A percentile compares a stretch with the other conserved stretches of the same genome.
Conservation (phyloP, 169 alveolate genomes). For the Amoebophrya sp. region DNA sequence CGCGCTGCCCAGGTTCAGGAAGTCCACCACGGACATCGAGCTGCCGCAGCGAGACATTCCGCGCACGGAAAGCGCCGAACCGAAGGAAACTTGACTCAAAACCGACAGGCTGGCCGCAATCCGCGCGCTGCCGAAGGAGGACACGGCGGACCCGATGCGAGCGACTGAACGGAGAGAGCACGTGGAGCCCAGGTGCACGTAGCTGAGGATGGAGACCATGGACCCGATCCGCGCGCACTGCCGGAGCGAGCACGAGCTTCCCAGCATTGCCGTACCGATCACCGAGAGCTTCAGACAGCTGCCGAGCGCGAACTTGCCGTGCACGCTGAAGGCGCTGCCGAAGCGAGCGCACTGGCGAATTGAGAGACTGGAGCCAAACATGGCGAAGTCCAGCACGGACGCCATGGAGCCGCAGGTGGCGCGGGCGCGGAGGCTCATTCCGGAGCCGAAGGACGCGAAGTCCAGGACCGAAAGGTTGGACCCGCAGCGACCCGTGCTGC, state of each 20-base stretch:
- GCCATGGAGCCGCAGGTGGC: not conserved
- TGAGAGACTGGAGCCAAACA: not conserved
- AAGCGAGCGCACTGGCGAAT: not conserved
- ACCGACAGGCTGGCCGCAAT: constrained; percentile 16
- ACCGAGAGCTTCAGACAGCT: not conserved
- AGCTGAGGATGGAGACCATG: not conserved
- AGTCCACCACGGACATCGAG: not conserved
- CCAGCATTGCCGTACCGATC: not conserved
- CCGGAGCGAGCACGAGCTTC: not conserved
- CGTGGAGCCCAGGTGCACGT: not conserved
- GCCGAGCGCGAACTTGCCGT: constrained; percentile 26
- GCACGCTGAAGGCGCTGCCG: not conserved
- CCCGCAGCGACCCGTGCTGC: not conserved
- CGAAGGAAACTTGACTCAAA: not conserved
- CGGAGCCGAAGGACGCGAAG: not conserved
- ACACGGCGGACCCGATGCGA: not conserved
- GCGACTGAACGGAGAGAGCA: not conserved
- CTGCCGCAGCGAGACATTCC: not conserved
- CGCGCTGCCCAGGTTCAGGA: constrained; percentile 14
- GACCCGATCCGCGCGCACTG: not conserved
- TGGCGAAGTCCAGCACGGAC: not conserved
- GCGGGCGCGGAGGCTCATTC: not conserved
- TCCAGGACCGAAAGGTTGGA: not conserved
- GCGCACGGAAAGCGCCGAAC: not conserved
- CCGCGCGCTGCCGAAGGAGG: not conserved